These are phyloP conservation scores for Pseudozyma pruni DNA, from an alignment of 1,284 basidiomycete species.

Conservation along the genomic window DNA sequence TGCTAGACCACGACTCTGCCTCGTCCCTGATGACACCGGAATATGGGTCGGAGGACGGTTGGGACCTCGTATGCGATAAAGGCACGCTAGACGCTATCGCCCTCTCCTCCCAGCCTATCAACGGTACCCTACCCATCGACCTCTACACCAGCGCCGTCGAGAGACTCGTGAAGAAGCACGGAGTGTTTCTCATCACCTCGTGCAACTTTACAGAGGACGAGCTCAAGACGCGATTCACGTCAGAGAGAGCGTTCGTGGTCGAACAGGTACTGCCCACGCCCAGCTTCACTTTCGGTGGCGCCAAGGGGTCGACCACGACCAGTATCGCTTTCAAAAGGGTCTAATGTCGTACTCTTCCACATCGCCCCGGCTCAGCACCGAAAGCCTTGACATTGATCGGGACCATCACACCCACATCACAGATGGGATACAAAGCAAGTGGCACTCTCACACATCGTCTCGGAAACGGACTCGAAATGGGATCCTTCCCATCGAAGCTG, in stretches of 20 bases:
- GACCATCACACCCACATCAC: neutral
- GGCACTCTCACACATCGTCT: no score
- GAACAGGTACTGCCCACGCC: constrained; percentile 59
- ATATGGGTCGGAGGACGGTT: constrained; percentile 24
- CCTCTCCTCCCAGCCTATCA: constrained; percentile 75
- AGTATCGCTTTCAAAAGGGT: constrained; percentile 47
- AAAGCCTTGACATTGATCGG: constrained; percentile 4
- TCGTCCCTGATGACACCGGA: constrained; percentile 3
- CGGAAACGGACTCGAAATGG: no score
- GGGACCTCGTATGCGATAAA: constrained; percentile 69
- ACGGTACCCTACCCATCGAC: constrained; percentile 73
- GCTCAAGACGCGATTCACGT: constrained; percentile 75
- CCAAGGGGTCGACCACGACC: constrained; percentile 54
- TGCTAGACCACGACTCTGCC: constrained; percentile 51
- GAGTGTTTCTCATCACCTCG: constrained; percentile 80
- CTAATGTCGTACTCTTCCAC: neutral
- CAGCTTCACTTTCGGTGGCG: constrained; percentile 58
- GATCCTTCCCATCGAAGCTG: no score
- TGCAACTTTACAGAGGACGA: constrained; percentile 92
- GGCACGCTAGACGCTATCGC: constrained; percentile 82
- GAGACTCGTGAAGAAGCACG: constrained; percentile 72
- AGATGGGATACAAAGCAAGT: neutral
- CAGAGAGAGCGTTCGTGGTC: constrained; percentile 39
- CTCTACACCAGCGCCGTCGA: constrained; percentile 76
- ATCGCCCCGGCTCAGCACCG: neutral